Base-by-base conservation (phyloP, 164 flowering plant genomes). In the Saururus chinensis region DNA sequence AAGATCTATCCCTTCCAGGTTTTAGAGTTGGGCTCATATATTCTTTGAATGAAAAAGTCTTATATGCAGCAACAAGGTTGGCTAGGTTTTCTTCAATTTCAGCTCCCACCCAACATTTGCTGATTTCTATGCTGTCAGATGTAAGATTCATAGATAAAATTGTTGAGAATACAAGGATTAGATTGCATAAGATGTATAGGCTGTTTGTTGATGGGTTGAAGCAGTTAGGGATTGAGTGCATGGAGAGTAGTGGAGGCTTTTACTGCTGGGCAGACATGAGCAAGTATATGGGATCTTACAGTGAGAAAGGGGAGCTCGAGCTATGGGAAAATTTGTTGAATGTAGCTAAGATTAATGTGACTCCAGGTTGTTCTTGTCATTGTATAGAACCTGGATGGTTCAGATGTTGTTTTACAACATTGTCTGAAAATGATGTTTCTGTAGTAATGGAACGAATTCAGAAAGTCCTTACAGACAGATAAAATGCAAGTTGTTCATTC, bases 381-480 rank as follows among this genome's bases (percentile, higher is more conserved):
- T 95, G 93, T 64, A 86, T 95, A 42, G 99, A 91, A 75, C 97
- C 95, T 11, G 97, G 97, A 52, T 95, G 97, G 99, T 95, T 95
- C 66, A 60, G 89, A 35, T 84, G 74, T 64, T 87, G 97, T 80
- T 84, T 91, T 71, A 67, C 84, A 9, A 70, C 78, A 26, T 73
- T 88, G 75, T 73, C 77, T 0, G 92, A 88, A 59, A 73, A 67
- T 48, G 93, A 95, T 62, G 75, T 95, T 65, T 86, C 88, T 71
- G 76, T 83, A 60, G 89, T 91, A 24, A 77, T 95, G 79, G 82
- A 81, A 61, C 81, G 99, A 41, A 81, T 95, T 64, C 82, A 73
- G 62, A 82, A 67, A 74, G 76, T 93, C 62, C 56, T 72, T 20
- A 78, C 80, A 71, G 63, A 71, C 51, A 80, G 85, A 79, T 80